Conservation (phyloP, 352 stramenopile species). For the Phytophthora pini region DNA sequence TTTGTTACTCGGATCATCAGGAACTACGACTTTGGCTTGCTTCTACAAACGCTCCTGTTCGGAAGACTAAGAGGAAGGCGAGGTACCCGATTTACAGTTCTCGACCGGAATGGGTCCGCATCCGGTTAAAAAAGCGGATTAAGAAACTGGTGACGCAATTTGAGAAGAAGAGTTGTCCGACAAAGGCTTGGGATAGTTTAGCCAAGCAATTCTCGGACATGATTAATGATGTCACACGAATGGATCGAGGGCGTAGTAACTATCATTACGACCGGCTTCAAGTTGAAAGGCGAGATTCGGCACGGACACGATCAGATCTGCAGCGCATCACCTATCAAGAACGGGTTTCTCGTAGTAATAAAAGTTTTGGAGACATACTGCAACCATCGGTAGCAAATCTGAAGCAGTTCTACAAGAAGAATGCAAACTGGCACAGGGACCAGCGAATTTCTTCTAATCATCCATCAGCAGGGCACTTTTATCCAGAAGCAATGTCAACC, state of each 20-base stretch:
- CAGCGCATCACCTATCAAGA: background rate
- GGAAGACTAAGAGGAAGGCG: background rate
- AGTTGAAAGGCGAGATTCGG: too few relatives aligned
- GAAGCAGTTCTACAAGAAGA: slow-evolving; percentile 3
- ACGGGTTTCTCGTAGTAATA: background rate
- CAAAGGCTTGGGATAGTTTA: slow-evolving; percentile 4
- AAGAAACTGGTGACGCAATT: background rate
- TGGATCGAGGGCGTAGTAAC: background rate
- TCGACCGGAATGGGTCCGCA: background rate
- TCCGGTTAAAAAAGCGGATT: slow-evolving; percentile 1
- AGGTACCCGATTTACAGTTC: background rate
- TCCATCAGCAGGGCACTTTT: slow-evolving; percentile 2
- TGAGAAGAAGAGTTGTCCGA: background rate
- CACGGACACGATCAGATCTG: background rate
- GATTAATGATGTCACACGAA: background rate
- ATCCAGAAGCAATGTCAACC: background rate
- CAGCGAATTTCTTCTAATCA: background rate
- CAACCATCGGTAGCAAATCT: background rate
- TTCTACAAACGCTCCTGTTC: background rate
- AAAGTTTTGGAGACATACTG: background rate
- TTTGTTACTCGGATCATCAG: slow-evolving; percentile 1
- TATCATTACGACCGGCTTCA: too few relatives aligned
- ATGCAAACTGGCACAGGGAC: slow-evolving; percentile 6
- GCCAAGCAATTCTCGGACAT: background rate
- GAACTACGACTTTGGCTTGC: slow-evolving; percentile 6